These are phyloP conservation scores for Chalciporus piperatoides DNA, from an alignment of 1,284 basidiomycete species.

Conservation along the genomic window DNA sequence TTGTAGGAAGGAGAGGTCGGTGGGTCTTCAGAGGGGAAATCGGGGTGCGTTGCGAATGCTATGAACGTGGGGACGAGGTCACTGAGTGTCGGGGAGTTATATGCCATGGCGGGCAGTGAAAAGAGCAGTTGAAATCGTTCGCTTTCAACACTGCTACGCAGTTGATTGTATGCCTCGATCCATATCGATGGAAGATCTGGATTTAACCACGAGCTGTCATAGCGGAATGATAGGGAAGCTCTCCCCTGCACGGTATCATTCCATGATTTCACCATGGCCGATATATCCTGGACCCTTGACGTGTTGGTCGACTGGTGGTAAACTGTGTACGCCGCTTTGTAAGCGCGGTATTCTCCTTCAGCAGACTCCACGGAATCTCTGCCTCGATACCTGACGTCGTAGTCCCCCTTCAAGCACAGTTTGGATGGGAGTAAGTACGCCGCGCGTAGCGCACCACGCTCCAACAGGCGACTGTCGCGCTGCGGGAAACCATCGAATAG, in stretches of 20 bases:
- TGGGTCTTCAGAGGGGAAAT: conserved; percentile 16
- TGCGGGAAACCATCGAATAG: conserved; percentile 14
- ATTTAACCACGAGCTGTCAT: conserved; percentile 22
- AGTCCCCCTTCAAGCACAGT: not conserved
- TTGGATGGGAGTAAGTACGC: conserved; percentile 12
- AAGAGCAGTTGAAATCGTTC: conserved; percentile 32
- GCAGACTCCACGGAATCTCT: conserved; percentile 14
- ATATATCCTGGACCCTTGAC: conserved; percentile 1
- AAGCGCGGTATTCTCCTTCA: conserved; percentile 17
- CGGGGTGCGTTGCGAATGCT: conserved; percentile 25
- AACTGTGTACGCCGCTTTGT: conserved; percentile 10
- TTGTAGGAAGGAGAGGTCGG: conserved; percentile 17
- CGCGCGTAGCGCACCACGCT: conserved; percentile 14
- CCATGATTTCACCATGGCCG: conserved; percentile 15
- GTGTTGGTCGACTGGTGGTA: not conserved
- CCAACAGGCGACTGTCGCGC: conserved; percentile 10
- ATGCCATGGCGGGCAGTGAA: conserved; percentile 33
- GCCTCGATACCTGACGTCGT: conserved; percentile 10
- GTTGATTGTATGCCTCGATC: conserved; percentile 35
- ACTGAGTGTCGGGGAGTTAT: conserved; percentile 11
- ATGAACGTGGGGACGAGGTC: conserved; percentile 30
- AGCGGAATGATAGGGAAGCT: conserved; percentile 18
- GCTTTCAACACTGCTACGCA: conserved; percentile 18
- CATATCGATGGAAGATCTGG: conserved; percentile 24
- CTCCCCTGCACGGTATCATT: not conserved